Evolutionary conservation across 495 filamentous ascomycete genomes (phyloP).

Genomic region (Jackrogersella minutella): DNA sequence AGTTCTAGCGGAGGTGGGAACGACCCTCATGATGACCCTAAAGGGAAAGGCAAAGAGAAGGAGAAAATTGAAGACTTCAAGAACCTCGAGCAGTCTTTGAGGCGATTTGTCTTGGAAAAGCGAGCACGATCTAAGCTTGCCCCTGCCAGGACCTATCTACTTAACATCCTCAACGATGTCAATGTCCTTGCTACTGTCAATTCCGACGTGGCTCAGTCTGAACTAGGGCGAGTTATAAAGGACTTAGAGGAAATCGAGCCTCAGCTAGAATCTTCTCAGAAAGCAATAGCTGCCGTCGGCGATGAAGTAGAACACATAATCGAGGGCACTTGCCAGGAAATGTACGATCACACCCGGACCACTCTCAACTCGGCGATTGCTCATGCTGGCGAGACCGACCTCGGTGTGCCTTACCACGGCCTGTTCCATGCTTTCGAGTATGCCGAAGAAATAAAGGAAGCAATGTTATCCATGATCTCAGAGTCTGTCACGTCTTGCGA

Average conservation of each 20-base stretch:
- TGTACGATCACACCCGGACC: conserved; percentile 82
- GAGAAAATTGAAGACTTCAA: conserved; percentile 90
- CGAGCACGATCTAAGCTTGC: conserved; percentile 94
- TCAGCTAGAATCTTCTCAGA: conserved; percentile 81
- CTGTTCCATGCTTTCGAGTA: conserved; percentile 86
- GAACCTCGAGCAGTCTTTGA: conserved; percentile 83
- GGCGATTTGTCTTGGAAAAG: conserved; percentile 96
- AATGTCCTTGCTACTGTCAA: conserved; percentile 86
- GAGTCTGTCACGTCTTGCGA: conserved; percentile 80
- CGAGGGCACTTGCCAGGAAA: conserved; percentile 81
- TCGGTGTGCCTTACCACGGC: conserved; percentile 86
- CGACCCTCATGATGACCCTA: conserved; percentile 70
- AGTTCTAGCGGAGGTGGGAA: conserved; percentile 63
- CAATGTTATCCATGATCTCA: conserved; percentile 89
- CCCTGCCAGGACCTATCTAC: conserved; percentile 93
- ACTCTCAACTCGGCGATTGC: conserved; percentile 75
- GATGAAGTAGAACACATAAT: conserved; percentile 83
- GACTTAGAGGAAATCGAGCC: conserved; percentile 87
- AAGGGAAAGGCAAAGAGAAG: conserved; percentile 89
- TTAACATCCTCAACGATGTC: conserved; percentile 89
- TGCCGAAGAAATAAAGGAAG: conserved; percentile 89
- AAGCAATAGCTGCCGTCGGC: conserved; percentile 80
- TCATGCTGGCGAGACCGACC: conserved; percentile 75
- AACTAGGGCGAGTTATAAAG: conserved; percentile 82
- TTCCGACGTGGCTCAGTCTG: conserved; percentile 81